These are phyloP conservation scores for Botrytis deweyae DNA, from an alignment of 2,329 filamentous ascomycete genomes.

Conservation along the genomic window DNA sequence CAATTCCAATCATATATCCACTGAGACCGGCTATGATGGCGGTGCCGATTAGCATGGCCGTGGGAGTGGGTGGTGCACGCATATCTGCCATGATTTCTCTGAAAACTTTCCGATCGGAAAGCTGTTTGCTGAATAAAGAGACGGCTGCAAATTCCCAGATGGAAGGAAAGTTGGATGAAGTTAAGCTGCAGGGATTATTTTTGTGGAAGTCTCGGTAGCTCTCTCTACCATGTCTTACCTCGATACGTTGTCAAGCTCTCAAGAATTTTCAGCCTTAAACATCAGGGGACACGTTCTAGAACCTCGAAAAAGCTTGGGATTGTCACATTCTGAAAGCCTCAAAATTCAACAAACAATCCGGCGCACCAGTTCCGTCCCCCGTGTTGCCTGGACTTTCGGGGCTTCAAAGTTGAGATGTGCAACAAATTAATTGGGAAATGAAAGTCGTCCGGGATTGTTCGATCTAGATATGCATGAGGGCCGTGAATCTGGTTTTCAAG, in stretches of 20 bases:
- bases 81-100: constrained; percentile 33
- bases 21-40: constrained; percentile 70
- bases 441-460: constrained; percentile 3
- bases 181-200: background rate
- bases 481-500: constrained; percentile 17
- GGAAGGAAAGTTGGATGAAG: background rate
- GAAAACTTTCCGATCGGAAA: background rate
- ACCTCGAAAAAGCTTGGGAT: background rate
- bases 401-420: constrained; percentile 24
- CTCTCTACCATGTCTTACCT: background rate
- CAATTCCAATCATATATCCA: constrained; percentile 79
- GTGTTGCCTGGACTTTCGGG: constrained; percentile 25
- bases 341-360: constrained; percentile 4
- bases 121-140: background rate
- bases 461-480: background rate
- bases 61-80: constrained; percentile 32
- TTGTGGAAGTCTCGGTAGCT: constrained; percentile 4
- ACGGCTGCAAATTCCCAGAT: background rate
- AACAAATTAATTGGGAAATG: constrained; percentile 20
- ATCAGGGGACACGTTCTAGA: background rate
- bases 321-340: constrained; percentile 7
- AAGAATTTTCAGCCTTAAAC: constrained; percentile 1
- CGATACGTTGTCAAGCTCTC: background rate
- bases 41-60: constrained; percentile 67
- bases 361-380: constrained; percentile 15